Conservation (phyloP, 805 yeast genomes). For the Priceomyces carsonii region DNA sequence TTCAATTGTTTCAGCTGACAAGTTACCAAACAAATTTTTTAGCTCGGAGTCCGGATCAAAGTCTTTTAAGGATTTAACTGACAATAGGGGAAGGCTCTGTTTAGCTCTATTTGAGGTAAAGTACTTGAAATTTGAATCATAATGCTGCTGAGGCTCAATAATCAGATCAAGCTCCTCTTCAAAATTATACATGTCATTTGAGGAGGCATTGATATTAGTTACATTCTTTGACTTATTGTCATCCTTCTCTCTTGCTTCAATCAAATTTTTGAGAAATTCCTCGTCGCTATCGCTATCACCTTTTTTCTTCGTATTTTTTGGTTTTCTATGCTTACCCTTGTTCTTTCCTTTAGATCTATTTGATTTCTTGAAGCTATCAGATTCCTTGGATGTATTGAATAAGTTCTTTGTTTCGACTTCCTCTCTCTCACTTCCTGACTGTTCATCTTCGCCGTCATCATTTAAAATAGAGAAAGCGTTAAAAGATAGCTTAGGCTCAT, state of each 20-base stretch:
- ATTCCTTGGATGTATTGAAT: no score
- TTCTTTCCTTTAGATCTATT: slow-evolving; percentile 2
- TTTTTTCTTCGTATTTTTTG: slow-evolving; percentile 18
- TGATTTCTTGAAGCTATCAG: no score
- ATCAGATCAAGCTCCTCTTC: slow-evolving; percentile 25
- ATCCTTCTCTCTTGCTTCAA: slow-evolving; percentile 37
- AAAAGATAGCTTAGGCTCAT: slow-evolving; percentile 18
- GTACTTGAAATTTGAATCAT: slow-evolving; percentile 44
- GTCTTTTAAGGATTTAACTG: slow-evolving; percentile 46
- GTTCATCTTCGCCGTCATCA: slow-evolving; percentile 29
- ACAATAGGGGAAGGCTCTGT: slow-evolving; percentile 39
- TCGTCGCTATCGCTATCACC: slow-evolving; percentile 46
- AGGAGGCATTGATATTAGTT: slow-evolving; percentile 5
- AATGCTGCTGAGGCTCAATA: slow-evolving; percentile 29
- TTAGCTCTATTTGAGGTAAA: slow-evolving; percentile 50
- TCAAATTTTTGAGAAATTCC: slow-evolving; percentile 57
- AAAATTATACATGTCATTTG: slow-evolving; percentile 24
- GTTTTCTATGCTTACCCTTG: slow-evolving; percentile 21
- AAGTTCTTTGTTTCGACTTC: slow-evolving; percentile 13
- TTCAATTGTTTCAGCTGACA: slow-evolving; percentile 65
- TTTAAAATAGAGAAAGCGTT: slow-evolving; percentile 50
- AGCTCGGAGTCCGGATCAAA: slow-evolving; percentile 80
- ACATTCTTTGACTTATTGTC: slow-evolving; percentile 7
- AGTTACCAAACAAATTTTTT: slow-evolving; percentile 66
- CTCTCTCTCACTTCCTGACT: slow-evolving; percentile 16